A percentile compares a stretch with the other conserved stretches of the same genome.
Evolutionary conservation across 495 filamentous ascomycete species (phyloP).

Genomic region (Chlorociboria aeruginascens): DNA sequence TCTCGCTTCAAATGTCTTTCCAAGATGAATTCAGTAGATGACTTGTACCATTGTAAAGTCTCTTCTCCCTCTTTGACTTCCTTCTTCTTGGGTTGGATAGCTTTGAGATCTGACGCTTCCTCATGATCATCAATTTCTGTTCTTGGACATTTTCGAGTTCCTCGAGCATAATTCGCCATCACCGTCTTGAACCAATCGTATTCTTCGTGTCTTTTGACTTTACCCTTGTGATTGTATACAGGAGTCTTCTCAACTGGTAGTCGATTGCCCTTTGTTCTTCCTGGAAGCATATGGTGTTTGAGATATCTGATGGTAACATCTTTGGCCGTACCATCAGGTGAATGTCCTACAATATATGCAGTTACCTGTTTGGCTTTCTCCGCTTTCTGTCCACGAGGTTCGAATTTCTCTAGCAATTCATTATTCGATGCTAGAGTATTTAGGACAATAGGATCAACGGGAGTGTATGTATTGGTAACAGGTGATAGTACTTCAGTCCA

Average conservation of each 20-base stretch:
- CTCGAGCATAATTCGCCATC: constrained; percentile 53
- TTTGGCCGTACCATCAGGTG: constrained; percentile 77
- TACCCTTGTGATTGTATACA: constrained; percentile 57
- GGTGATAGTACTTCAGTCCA: constrained; percentile 87
- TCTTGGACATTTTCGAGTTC: constrained; percentile 20
- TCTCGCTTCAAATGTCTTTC: constrained; percentile 84
- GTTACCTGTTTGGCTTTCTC: constrained; percentile 83
- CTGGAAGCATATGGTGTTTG: constrained; percentile 69
- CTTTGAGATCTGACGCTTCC: constrained; percentile 60
- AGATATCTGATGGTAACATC: constrained; percentile 92
- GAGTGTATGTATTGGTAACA: constrained; percentile 59
- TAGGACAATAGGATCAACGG: constrained; percentile 65
- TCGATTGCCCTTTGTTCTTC: constrained; percentile 80
- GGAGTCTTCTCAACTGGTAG: constrained; percentile 67
- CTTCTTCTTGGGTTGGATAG: constrained; percentile 57
- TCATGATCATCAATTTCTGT: constrained; percentile 68
- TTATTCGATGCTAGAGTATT: constrained; percentile 54
- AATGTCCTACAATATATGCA: constrained; percentile 81
- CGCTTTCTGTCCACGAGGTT: constrained; percentile 69
- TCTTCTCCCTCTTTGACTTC: constrained; percentile 62
- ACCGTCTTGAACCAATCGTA: constrained; percentile 80
- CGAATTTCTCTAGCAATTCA: constrained; percentile 63
- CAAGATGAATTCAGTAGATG: constrained; percentile 74
- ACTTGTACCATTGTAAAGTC: constrained; percentile 75
- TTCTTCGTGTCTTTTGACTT: constrained; percentile 55